Evolutionary conservation across 352 stramenopile species (phyloP).

Genomic region (Achlya hypogyna): DNA sequence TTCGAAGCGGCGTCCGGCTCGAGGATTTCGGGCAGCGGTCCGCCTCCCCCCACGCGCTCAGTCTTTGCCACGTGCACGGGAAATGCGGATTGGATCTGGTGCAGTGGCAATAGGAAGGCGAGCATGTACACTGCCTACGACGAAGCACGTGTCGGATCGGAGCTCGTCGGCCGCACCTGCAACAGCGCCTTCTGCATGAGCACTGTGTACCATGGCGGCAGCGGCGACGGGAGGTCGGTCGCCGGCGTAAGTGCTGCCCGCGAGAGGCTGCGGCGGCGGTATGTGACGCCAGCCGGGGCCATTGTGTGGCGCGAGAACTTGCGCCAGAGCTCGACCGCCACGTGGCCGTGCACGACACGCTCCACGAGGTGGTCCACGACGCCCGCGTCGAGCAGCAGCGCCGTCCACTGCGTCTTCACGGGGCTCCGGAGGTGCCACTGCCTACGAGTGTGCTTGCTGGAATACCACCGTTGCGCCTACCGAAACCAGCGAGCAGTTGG

Average conservation of each 20-base stretch:
- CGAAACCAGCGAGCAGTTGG: not conserved
- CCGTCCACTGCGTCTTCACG: constrained; percentile 4
- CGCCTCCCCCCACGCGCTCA: not conserved
- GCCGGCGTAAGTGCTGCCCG: not conserved
- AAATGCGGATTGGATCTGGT: not conserved
- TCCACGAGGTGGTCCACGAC: not conserved
- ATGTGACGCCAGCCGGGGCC: not conserved
- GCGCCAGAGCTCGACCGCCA: constrained; percentile 7
- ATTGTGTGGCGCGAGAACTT: constrained; percentile 1
- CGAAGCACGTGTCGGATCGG: not conserved
- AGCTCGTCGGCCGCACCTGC: not conserved
- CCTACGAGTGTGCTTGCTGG: not conserved
- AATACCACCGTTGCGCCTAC: not conserved
- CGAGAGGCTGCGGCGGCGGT: not conserved
- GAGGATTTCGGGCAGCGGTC: not conserved
- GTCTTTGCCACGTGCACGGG: not conserved
- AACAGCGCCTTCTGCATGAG: constrained; percentile 9
- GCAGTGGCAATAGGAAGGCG: not conserved
- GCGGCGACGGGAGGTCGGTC: not conserved
- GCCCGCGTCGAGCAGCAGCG: not conserved
- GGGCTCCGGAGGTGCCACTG: constrained; percentile 5
- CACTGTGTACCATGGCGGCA: not conserved
- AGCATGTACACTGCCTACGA: constrained; percentile 5
- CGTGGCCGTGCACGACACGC: not conserved
- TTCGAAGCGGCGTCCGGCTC: not conserved